Percentiles rank a stretch among this genome's conserved stretches.
These are phyloP conservation scores for Podospora fimiseda DNA, from an alignment of 495 filamentous ascomycete species.

Conservation along the genomic window DNA sequence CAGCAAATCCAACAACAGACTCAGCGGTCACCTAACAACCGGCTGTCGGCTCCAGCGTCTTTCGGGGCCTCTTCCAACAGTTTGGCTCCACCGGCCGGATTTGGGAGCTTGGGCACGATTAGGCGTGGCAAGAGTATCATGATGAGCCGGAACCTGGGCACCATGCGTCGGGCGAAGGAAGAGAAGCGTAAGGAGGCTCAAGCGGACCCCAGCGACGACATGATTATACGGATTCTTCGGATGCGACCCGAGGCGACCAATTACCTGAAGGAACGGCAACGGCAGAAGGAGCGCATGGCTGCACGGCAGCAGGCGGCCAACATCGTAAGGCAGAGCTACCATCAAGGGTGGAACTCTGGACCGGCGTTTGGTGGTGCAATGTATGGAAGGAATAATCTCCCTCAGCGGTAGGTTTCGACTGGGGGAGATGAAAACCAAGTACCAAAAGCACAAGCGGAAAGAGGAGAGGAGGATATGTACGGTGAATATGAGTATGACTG, in stretches of 20 bases:
- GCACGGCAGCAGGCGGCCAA: conserved; percentile 85
- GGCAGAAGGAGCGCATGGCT: conserved; percentile 89
- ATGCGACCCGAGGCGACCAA: conserved; percentile 92
- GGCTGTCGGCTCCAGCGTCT: conserved; percentile 64
- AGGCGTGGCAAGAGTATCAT: conserved; percentile 88
- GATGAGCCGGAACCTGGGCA: conserved; percentile 89
- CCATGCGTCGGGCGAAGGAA: conserved; percentile 91
- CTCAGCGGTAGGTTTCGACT: conserved; percentile 16
- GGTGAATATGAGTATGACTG: too few species aligned
- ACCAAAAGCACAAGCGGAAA: not conserved
- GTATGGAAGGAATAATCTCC: conserved; percentile 26
- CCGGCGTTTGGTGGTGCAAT: conserved; percentile 29
- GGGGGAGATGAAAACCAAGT: not conserved
- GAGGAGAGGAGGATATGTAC: too few species aligned
- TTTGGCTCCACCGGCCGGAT: conserved; percentile 24
- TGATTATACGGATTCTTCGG: conserved; percentile 90
- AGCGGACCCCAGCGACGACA: conserved; percentile 95
- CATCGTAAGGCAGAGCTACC: conserved; percentile 90
- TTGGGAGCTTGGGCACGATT: conserved; percentile 66
- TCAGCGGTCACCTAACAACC: conserved; percentile 41
- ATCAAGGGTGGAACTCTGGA: conserved; percentile 51
- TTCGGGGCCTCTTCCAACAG: conserved; percentile 37
- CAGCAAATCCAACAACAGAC: conserved; percentile 25
- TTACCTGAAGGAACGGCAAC: conserved; percentile 83
- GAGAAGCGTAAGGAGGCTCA: conserved; percentile 93